Evolutionary conservation across 2,329 filamentous ascomycete genomes (phyloP).

Genomic region (Beauveria sp.): DNA sequence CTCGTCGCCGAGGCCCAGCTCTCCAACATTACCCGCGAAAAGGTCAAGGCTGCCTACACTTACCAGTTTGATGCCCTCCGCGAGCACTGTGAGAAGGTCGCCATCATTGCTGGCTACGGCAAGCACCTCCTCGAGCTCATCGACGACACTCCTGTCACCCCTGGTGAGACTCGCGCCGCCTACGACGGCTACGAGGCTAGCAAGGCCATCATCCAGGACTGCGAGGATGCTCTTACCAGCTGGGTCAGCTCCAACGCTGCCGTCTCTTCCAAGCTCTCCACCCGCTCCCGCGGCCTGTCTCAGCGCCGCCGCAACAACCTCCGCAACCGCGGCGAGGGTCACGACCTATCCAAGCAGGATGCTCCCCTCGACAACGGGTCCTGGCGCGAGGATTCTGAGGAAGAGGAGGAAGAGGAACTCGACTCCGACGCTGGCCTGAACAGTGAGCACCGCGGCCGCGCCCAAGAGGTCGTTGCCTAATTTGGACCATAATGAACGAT

Average conservation of each 20-base stretch:
- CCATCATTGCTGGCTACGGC: conserved; percentile 94
- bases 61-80: conserved; percentile 97
- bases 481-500: neutral
- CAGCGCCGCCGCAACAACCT: conserved; percentile 73
- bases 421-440: conserved; percentile 46
- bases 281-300: conserved; percentile 78
- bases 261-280: conserved; percentile 79
- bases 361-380: conserved; percentile 68
- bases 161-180: conserved; percentile 87
- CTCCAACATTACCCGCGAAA: conserved; percentile 98
- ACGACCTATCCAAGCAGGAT: conserved; percentile 80
- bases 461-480: conserved; percentile 44
- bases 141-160: conserved; percentile 93
- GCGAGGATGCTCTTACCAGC: conserved; percentile 93
- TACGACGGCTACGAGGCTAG: conserved; percentile 98
- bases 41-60: conserved; percentile 95
- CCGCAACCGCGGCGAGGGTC: conserved; percentile 59
- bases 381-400: conserved; percentile 66
- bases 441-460: conserved; percentile 48
- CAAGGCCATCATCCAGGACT: conserved; percentile 99
- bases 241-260: conserved; percentile 90
- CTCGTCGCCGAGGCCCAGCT: conserved; percentile 96
- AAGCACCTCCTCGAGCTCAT: conserved; percentile 97
- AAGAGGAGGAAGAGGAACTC: conserved; percentile 57
- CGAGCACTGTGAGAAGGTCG: conserved; percentile 96